Percentiles rank a stretch among this genome's conserved stretches.
Evolutionary conservation across 257 asterid genomes (phyloP).

Genomic region (Nicotiana attenuata): DNA sequence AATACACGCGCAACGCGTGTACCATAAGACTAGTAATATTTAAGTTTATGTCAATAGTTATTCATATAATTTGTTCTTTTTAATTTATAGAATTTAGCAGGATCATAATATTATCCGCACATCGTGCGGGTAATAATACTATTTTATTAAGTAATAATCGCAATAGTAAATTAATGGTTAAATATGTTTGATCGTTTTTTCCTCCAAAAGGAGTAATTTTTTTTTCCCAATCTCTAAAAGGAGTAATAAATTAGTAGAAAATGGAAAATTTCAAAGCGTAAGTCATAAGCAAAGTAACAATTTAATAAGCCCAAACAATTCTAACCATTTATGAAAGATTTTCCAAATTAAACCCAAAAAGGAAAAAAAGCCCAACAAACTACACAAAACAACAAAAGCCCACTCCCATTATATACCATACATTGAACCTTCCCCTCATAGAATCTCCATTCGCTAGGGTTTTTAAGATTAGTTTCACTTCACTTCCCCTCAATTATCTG

Average conservation of each 20-base stretch:
- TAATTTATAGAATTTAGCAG: too few relatives aligned
- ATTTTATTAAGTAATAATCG: too few relatives aligned
- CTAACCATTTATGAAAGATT: background rate
- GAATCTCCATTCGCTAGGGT: conserved; percentile 20
- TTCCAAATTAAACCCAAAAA: background rate
- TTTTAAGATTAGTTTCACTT: conserved; percentile 16
- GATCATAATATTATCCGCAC: too few relatives aligned
- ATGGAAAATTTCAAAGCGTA: background rate
- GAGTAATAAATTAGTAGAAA: background rate
- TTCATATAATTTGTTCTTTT: too few relatives aligned
- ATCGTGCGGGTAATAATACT: too few relatives aligned
- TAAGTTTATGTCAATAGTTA: too few relatives aligned
- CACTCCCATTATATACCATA: background rate
- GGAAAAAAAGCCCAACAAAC: background rate
- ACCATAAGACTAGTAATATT: too few relatives aligned
- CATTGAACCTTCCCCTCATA: background rate
- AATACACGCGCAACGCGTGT: too few relatives aligned
- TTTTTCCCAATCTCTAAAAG: too few relatives aligned
- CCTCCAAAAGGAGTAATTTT: too few relatives aligned
- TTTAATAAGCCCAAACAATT: background rate
- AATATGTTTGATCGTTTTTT: too few relatives aligned
- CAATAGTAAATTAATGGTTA: too few relatives aligned
- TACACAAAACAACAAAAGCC: background rate
- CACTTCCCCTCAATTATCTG: conserved; percentile 13
- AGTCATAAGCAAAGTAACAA: background rate